phyloP scores from a whole-genome alignment of 305 asterid genomes.

The Fraxinus latifolia region DNA sequence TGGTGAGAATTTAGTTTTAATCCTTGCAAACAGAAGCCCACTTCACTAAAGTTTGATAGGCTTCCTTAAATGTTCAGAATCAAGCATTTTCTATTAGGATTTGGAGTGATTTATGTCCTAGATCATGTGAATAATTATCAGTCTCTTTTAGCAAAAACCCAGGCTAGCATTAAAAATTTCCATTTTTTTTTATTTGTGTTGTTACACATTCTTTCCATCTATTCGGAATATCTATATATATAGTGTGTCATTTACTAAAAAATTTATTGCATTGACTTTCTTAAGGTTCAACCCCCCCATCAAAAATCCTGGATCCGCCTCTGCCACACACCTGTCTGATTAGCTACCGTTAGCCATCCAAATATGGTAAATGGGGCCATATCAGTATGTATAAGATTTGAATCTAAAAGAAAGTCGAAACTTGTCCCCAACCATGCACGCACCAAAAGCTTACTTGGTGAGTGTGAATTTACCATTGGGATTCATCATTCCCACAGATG shows the following conservation, averaged over 20 bases:
- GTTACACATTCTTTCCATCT: too few species aligned
- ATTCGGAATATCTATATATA: too few species aligned
- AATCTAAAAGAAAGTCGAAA: too few species aligned
- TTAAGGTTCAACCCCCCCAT: too few species aligned
- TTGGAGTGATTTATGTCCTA: background rate
- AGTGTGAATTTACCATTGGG: conserved; percentile 42
- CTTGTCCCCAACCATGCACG: background rate
- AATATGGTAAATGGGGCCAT: background rate
- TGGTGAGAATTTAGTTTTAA: background rate
- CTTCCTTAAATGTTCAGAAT: background rate
- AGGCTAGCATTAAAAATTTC: too few species aligned
- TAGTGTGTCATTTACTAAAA: too few species aligned
- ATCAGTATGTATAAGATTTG: background rate
- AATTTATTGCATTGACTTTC: too few species aligned
- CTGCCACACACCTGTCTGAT: background rate
- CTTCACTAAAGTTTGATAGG: background rate
- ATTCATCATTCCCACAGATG: conserved; percentile 42
- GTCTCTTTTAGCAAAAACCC: background rate
- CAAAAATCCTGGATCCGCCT: too few species aligned
- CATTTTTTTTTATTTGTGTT: too few species aligned
- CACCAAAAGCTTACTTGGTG: conserved; percentile 22
- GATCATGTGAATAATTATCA: background rate
- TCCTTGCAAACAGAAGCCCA: conserved; percentile 15
- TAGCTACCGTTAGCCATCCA: background rate
- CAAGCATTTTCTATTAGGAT: background rate